Conservation (phyloP, 78 protist genomes). For the Anaeramoeba flamelloides region DNA sequence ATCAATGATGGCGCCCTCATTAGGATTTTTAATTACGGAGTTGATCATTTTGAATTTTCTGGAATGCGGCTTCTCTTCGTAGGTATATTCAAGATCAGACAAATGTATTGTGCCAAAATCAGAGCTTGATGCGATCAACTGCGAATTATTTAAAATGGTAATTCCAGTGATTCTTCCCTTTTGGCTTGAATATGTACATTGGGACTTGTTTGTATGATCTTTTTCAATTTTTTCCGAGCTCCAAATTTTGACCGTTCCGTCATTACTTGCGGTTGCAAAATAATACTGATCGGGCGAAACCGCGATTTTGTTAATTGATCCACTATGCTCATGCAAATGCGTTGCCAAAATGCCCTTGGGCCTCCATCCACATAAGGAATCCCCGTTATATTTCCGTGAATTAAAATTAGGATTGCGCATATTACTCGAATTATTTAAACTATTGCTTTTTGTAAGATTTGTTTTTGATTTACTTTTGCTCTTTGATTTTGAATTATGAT, state of each 20-base stretch:
- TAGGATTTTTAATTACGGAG: too few species aligned
- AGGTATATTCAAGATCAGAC: too few species aligned
- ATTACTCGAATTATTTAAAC: too few species aligned
- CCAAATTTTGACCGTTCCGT: constrained; percentile 57
- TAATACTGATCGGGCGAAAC: constrained; percentile 39
- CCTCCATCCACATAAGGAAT: constrained; percentile 19
- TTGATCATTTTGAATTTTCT: too few species aligned
- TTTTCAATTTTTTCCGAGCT: constrained; percentile 38
- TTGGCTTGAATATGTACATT: constrained; percentile 32
- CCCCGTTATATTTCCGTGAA: neutral
- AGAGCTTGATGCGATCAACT: neutral
- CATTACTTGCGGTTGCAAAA: constrained; percentile 46
- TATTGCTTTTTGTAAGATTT: too few species aligned
- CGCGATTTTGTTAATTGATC: constrained; percentile 35
- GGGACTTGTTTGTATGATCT: constrained; percentile 36
- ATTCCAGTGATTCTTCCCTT: constrained; percentile 23
- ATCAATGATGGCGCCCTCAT: neutral
- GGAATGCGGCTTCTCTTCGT: too few species aligned
- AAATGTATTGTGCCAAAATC: neutral
- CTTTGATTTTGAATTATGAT: too few species aligned
- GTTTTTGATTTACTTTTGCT: too few species aligned
- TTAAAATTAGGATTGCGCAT: too few species aligned
- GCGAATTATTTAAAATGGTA: neutral
- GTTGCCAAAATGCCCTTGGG: constrained; percentile 39
- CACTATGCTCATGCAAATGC: constrained; percentile 46